Conservation (phyloP, 257 asterid genomes). For the Solanum chaucha region DNA sequence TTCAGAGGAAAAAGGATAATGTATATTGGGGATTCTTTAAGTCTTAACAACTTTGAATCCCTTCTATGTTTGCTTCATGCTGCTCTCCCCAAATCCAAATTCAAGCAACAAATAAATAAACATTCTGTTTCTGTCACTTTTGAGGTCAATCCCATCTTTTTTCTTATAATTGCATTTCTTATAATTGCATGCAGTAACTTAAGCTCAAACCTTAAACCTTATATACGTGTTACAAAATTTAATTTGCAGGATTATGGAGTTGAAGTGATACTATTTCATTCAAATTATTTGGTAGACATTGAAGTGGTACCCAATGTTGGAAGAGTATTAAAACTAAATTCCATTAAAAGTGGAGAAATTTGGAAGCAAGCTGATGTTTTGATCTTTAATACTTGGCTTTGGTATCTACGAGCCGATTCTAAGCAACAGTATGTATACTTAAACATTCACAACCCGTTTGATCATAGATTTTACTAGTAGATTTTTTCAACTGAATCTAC, state of each 20-base stretch:
- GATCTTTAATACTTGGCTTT: slow-evolving; percentile 40
- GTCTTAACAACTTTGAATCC: slow-evolving; percentile 42
- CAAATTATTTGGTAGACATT: slow-evolving; percentile 37
- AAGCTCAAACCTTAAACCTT: too few species aligned
- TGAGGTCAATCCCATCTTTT: slow-evolving; percentile 15
- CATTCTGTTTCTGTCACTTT: slow-evolving; percentile 21
- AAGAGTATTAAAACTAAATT: slow-evolving; percentile 24
- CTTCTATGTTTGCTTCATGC: slow-evolving; percentile 37
- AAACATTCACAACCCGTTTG: not conserved
- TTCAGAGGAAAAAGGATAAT: slow-evolving; percentile 44
- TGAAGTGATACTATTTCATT: slow-evolving; percentile 9
- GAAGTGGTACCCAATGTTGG: slow-evolving; percentile 12
- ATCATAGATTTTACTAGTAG: not conserved
- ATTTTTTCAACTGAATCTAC: not conserved
- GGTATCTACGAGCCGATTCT: slow-evolving; percentile 28
- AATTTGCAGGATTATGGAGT: slow-evolving; percentile 21
- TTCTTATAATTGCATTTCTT: not conserved
- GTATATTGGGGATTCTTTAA: slow-evolving; percentile 64
- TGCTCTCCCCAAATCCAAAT: slow-evolving; percentile 11
- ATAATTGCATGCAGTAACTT: too few species aligned
- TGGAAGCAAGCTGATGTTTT: slow-evolving; percentile 36
- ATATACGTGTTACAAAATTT: too few species aligned
- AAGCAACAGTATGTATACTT: slow-evolving; percentile 20
- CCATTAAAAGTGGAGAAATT: slow-evolving; percentile 18
- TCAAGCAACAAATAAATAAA: not conserved